Evolutionary conservation across 495 filamentous ascomycete genomes (phyloP).

Genomic region (Penicillium malachiteum): DNA sequence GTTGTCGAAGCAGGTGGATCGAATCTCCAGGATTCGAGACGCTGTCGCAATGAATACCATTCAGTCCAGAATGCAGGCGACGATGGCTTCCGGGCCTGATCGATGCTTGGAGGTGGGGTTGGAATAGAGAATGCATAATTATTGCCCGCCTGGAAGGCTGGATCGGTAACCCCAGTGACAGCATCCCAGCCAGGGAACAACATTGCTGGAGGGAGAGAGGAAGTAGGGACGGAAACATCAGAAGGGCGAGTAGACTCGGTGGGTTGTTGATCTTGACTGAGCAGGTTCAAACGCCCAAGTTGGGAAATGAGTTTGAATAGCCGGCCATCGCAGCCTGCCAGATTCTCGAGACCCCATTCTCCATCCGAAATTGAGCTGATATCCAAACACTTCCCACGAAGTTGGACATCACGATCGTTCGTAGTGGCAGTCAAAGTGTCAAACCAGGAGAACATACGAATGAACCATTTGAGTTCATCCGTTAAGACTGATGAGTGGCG

Average conservation of each 20-base stretch:
- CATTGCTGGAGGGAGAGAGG: slow-evolving; percentile 42
- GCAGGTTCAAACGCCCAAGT: slow-evolving; percentile 82
- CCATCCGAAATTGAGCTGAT: slow-evolving; percentile 64
- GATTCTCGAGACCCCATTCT: slow-evolving; percentile 79
- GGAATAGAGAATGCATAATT: slow-evolving; percentile 29
- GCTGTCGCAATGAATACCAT: slow-evolving; percentile 75
- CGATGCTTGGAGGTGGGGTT: slow-evolving; percentile 29
- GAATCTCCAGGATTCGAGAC: slow-evolving; percentile 80
- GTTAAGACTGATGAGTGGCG: slow-evolving; percentile 56
- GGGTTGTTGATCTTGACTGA: slow-evolving; percentile 71
- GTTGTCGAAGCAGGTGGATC: slow-evolving; percentile 42
- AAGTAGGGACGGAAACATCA: slow-evolving; percentile 31
- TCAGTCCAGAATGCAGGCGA: slow-evolving; percentile 73
- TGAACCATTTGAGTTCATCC: slow-evolving; percentile 82
- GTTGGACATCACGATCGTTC: slow-evolving; percentile 88
- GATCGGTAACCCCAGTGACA: slow-evolving; percentile 5
- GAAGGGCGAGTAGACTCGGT: slow-evolving; percentile 20
- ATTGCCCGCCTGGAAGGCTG: slow-evolving; percentile 7
- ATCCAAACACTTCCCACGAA: slow-evolving; percentile 67
- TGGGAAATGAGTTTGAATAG: slow-evolving; percentile 76
- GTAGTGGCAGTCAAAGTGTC: slow-evolving; percentile 92
- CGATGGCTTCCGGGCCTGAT: slow-evolving; percentile 22
- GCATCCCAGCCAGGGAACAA: slow-evolving; percentile 27
- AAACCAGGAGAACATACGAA: slow-evolving; percentile 94
- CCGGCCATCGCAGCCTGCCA: slow-evolving; percentile 81